Base-by-base conservation (phyloP, 2,329 filamentous ascomycete genomes). In the Alternaria postmessia region DNA sequence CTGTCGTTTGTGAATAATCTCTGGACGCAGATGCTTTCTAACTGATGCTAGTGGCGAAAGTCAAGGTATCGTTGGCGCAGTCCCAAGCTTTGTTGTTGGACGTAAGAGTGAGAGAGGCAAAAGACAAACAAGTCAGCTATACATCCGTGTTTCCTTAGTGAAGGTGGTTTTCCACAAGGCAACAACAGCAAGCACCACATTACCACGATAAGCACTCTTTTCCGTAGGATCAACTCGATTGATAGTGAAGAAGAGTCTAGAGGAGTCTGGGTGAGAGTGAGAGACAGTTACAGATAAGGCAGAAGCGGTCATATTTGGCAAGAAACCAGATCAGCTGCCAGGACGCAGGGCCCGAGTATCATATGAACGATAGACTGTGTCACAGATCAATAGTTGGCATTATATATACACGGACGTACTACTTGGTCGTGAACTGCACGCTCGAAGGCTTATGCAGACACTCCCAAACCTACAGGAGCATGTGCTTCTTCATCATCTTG, bases 401-500 rank as follows among this genome's bases (percentile, higher is more conserved):
- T 26, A 20, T 6, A 6, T n/a, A 39, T 32, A 2, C 34, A n/a
- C 26, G 14, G 16, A 8, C 20, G 42, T 16, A 44, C n/a, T 20
- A 22, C 22, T 41, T 12, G 18, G 18, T 22, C 4, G 18, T 22
- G 11, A 6, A 22, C 5, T 22, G 11, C 18, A 41, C 9, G 18
- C 12, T 9, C 6, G 5, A 24, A 14, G 12, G 20, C 39, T 11
- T 42, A 42, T 7, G 39, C 39, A 12, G 20, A 42, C 14, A 78
- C 67, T 5, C 76, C 74, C 42, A 78, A 59, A 4, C 75, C 75
- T n/a, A 78, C 64, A 3, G 66, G 28, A 41, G 20, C 56, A 7
- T 52, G 41, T 4, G 20, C 32, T 9, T 26, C 55, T 9, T 44
- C 39, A 5, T 46, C 48, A 2, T 60, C 64, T 5, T 28, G 61